Evolutionary conservation across 305 asterid genomes (phyloP).

Genomic region (Ruellia speciosa): DNA sequence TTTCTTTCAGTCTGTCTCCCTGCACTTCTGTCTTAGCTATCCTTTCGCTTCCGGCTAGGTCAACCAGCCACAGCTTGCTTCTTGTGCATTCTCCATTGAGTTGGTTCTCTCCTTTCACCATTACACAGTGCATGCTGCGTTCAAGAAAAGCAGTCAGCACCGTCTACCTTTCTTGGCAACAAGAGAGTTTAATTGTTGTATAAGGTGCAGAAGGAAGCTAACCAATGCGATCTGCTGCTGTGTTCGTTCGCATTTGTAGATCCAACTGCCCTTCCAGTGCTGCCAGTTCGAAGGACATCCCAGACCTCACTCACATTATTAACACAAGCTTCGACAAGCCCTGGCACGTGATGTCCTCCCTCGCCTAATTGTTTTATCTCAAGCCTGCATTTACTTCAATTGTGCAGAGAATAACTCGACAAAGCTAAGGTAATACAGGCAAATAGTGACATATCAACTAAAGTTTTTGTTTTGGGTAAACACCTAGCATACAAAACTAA

Average conservation of each 20-base stretch:
- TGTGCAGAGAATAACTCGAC: slow-evolving; percentile 3
- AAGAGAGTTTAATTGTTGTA: not conserved
- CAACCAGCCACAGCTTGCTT: slow-evolving; percentile 94
- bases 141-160: slow-evolving; percentile 17
- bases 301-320: slow-evolving; percentile 72
- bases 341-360: slow-evolving; percentile 90
- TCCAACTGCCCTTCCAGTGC: slow-evolving; percentile 83
- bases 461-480: not conserved
- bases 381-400: slow-evolving; percentile 42
- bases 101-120: slow-evolving; percentile 87
- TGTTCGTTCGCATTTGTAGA: slow-evolving; percentile 84
- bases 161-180: not conserved
- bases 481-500: not conserved
- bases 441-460: not conserved
- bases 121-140: slow-evolving; percentile 86
- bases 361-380: slow-evolving; percentile 90
- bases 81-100: slow-evolving; percentile 80
- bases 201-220: slow-evolving; percentile 13
- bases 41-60: slow-evolving; percentile 94
- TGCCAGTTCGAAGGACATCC: slow-evolving; percentile 82
- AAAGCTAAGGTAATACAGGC: not conserved
- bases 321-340: slow-evolving; percentile 76
- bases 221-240: slow-evolving; percentile 99
- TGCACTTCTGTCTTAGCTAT: slow-evolving; percentile 92
- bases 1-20: slow-evolving; percentile 85